Conservation (phyloP, 176 grass and related monocot genomes). For the Miscanthus lutarioriparius region DNA sequence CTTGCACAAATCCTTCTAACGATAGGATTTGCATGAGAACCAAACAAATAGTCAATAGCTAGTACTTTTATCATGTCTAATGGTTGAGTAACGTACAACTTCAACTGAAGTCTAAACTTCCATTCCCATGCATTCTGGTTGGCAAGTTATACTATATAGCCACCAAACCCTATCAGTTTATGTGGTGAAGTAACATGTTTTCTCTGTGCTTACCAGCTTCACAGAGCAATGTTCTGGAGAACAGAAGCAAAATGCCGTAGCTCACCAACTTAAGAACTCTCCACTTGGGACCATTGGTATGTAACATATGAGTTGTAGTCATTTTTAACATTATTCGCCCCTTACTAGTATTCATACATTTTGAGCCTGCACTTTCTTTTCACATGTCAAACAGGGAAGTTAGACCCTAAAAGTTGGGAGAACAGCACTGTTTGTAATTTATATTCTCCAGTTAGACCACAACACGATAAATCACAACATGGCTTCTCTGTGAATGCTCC, state of each 20-base stretch:
- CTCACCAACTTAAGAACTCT: slow-evolving; percentile 45
- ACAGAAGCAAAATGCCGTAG: slow-evolving; percentile 24
- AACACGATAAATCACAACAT: slow-evolving; percentile 38
- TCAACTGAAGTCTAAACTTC: not conserved
- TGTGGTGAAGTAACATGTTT: slow-evolving; percentile 25
- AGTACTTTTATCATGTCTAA: not conserved
- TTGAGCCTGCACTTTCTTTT: slow-evolving; percentile 8
- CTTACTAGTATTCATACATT: not conserved
- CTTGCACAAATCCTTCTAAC: not conserved
- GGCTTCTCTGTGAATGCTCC: slow-evolving; percentile 23
- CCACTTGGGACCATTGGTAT: slow-evolving; percentile 39
- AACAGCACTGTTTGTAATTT: slow-evolving; percentile 13
- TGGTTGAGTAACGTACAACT: not conserved
- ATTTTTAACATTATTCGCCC: not conserved
- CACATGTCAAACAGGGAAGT: slow-evolving; percentile 38
- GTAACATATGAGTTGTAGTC: not conserved
- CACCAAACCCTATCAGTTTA: slow-evolving; percentile 8
- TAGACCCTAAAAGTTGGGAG: slow-evolving; percentile 36
- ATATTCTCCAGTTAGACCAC: slow-evolving; percentile 44
- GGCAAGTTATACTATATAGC: not conserved
- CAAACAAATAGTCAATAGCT: not conserved
- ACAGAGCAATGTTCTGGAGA: slow-evolving; percentile 36
- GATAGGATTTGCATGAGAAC: not conserved
- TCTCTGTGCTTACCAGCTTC: slow-evolving; percentile 37
- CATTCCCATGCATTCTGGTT: not conserved